Conservation (phyloP, 1,139 yeast species). For the Arxiozyma heterogenica region DNA sequence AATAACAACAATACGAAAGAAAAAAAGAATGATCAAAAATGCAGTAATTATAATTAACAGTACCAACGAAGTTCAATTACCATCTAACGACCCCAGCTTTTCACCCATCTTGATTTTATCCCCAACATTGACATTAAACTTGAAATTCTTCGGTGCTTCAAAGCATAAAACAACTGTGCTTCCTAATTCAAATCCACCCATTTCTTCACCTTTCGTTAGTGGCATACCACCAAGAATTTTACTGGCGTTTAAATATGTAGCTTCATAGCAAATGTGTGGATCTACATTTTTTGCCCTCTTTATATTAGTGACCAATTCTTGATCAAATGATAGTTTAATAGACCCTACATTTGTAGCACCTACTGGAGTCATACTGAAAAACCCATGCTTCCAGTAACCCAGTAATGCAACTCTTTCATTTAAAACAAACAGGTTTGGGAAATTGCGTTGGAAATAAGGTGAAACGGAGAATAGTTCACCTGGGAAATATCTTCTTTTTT, state of each 20-base stretch:
- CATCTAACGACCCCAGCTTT: conserved; percentile 46
- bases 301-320: conserved; percentile 74
- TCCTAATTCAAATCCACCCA: conserved; percentile 96
- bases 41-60: no score
- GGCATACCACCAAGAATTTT: conserved; percentile 81
- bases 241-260: conserved; percentile 79
- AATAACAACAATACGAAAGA: no score
- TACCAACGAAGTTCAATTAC: no score
- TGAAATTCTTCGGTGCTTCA: conserved; percentile 81
- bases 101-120: conserved; percentile 83
- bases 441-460: conserved; percentile 84
- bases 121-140: conserved; percentile 61
- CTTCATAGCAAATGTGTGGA: conserved; percentile 86
- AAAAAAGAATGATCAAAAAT: background rate
- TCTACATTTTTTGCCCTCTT: conserved; percentile 30
- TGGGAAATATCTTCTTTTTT: conserved; percentile 85
- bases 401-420: conserved; percentile 92
- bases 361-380: conserved; percentile 97
- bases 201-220: conserved; percentile 81
- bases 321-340: conserved; percentile 84
- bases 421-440: conserved; percentile 78
- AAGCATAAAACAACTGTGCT: conserved; percentile 92
- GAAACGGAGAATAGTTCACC: conserved; percentile 96
- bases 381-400: conserved; percentile 96
- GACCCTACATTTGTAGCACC: conserved; percentile 99